Conservation (phyloP, 2,329 filamentous ascomycete species). For the Diaporthe sp. region DNA sequence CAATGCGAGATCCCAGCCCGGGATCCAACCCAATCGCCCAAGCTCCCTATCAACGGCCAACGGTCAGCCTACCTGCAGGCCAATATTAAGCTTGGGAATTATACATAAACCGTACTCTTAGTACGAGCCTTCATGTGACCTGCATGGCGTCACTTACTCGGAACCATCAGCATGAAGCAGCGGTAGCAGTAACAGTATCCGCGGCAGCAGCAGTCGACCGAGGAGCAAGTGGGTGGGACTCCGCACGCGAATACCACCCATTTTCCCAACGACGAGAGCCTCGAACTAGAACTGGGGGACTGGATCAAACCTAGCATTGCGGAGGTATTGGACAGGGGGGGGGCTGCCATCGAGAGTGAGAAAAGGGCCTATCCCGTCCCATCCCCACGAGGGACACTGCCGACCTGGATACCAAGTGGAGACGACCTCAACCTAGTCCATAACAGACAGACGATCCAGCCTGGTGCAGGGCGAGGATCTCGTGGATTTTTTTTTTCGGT, state of each 20-base stretch:
- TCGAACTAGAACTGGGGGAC: conserved; percentile 5
- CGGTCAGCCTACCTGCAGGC: conserved; percentile 27
- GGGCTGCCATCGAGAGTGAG: background rate
- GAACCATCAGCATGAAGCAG: background rate
- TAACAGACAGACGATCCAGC: conserved; percentile 24
- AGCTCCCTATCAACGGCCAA: conserved; percentile 22
- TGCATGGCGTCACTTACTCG: conserved; percentile 14
- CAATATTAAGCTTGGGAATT: conserved; percentile 4
- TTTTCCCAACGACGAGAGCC: conserved; percentile 17
- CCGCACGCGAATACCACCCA: conserved; percentile 16
- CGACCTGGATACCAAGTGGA: conserved; percentile 23
- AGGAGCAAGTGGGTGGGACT: conserved; percentile 11
- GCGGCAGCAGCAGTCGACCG: background rate
- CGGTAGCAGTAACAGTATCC: background rate
- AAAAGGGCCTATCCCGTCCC: conserved; percentile 17
- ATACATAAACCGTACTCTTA: background rate
- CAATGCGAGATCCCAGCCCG: conserved; percentile 20
- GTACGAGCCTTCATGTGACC: conserved; percentile 12
- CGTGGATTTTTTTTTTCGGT: background rate
- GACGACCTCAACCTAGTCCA: conserved; percentile 30
- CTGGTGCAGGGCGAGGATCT: conserved; percentile 22
- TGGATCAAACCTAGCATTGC: conserved; percentile 20
- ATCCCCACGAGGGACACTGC: conserved; percentile 28
- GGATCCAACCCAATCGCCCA: conserved; percentile 6
- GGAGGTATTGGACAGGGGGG: conserved; percentile 10